A percentile compares a stretch with the other conserved stretches of the same genome.
Evolutionary conservation across 129 eudicot species (phyloP).

Genomic region (Flaveria brownii): DNA sequence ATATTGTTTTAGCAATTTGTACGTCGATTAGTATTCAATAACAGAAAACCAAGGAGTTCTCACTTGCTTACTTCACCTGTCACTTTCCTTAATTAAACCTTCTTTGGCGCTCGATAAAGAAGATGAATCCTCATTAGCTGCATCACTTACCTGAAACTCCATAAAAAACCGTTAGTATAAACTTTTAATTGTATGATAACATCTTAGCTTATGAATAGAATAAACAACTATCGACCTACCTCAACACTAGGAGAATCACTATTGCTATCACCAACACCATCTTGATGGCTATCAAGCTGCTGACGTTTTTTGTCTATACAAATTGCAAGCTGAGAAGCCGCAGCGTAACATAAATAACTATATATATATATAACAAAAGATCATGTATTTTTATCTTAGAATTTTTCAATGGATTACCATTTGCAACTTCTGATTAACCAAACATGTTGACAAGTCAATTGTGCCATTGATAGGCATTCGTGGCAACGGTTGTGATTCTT

Average conservation of each 20-base stretch:
- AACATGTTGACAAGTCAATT: constrained; percentile 83
- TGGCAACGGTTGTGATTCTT: constrained; percentile 91
- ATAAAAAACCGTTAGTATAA: constrained; percentile 4
- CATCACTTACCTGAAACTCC: constrained; percentile 44
- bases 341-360: background rate
- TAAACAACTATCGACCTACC: constrained; percentile 33
- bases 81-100: constrained; percentile 39
- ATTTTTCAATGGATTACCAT: constrained; percentile 51
- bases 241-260: constrained; percentile 38
- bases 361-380: constrained; percentile 11
- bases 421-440: constrained; percentile 88
- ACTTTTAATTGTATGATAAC: background rate
- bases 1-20: background rate
- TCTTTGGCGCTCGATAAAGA: constrained; percentile 29
- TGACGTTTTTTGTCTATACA: constrained; percentile 74
- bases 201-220: constrained; percentile 5
- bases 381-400: background rate
- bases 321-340: constrained; percentile 65
- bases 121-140: constrained; percentile 28
- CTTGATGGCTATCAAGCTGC: constrained; percentile 39
- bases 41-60: constrained; percentile 44
- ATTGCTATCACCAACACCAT: constrained; percentile 34
- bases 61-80: constrained; percentile 79
- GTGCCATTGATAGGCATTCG: constrained; percentile 56
- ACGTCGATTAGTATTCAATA: background rate